These are phyloP conservation scores for Wickerhamomyces queroliae DNA, from an alignment of 805 yeast genomes.

Conservation along the genomic window DNA sequence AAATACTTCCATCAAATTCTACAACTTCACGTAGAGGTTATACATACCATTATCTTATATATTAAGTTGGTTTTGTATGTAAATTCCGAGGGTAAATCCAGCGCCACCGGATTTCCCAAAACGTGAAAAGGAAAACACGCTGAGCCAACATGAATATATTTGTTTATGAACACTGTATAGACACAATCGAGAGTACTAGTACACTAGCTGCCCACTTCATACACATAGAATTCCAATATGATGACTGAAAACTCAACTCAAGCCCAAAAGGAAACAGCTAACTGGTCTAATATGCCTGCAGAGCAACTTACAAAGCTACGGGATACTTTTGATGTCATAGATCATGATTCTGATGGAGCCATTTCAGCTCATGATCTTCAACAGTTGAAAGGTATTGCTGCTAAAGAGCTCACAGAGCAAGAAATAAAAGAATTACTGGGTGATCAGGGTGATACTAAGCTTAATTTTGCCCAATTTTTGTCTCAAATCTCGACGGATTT, in stretches of 20 bases:
- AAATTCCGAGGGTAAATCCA: too few species aligned
- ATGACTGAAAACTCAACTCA: conserved; percentile 11
- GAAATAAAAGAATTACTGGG: conserved; percentile 46
- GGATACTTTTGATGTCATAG: conserved; percentile 75
- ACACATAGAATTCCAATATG: too few species aligned
- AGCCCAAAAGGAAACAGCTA: neutral
- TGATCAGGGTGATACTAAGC: conserved; percentile 27
- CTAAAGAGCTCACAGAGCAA: conserved; percentile 35
- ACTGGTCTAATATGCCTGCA: conserved; percentile 42
- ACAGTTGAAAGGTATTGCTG: conserved; percentile 46
- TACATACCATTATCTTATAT: too few species aligned
- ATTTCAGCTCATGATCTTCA: conserved; percentile 52
- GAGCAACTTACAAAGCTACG: conserved; percentile 62
- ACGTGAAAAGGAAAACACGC: too few species aligned
- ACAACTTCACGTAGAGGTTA: too few species aligned
- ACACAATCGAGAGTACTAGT: too few species aligned
- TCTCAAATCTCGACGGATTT: conserved; percentile 55
- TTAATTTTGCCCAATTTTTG: conserved; percentile 54
- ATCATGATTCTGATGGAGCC: conserved; percentile 72
- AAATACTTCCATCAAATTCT: too few species aligned
- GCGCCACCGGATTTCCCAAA: too few species aligned
- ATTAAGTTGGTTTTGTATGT: too few species aligned
- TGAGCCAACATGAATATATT: too few species aligned
- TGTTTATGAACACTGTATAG: too few species aligned
- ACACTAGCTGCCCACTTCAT: too few species aligned